phyloP scores from a whole-genome alignment of 2,329 filamentous ascomycete species.

The Calonectria leucothoes region DNA sequence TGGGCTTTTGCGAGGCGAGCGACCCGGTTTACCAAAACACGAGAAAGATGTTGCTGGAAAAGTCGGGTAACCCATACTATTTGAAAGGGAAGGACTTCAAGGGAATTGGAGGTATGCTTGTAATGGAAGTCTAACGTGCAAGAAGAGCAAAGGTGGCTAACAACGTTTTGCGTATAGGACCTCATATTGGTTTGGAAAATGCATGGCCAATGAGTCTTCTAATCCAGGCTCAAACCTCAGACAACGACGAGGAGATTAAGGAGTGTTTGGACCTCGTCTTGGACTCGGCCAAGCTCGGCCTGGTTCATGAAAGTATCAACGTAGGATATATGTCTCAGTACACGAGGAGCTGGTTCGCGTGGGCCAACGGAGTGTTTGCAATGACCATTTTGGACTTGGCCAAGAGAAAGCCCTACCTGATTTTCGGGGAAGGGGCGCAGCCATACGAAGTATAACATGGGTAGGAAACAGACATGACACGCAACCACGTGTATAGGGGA shows the following conservation, averaged over 20 bases:
- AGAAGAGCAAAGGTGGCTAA: conserved; percentile 23
- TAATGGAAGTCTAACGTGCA: too few relatives aligned
- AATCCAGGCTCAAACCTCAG: conserved; percentile 89
- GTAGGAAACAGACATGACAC: not conserved
- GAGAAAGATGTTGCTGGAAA: conserved; percentile 78
- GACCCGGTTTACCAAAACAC: conserved; percentile 89
- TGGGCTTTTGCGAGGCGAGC: conserved; percentile 76
- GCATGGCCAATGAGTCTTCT: conserved; percentile 98
- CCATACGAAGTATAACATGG: conserved; percentile 64
- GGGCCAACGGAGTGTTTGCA: conserved; percentile 97
- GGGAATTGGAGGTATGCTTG: conserved; percentile 82
- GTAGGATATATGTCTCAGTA: conserved; percentile 76
- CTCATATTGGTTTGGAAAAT: conserved; percentile 83
- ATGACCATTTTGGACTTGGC: conserved; percentile 92
- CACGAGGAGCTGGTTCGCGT: conserved; percentile 95
- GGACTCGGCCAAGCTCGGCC: conserved; percentile 77
- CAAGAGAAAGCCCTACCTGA: conserved; percentile 85
- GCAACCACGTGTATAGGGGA: not conserved
- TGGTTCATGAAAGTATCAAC: conserved; percentile 93
- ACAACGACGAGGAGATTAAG: conserved; percentile 85
- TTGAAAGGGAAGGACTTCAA: conserved; percentile 80
- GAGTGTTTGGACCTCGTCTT: conserved; percentile 80
- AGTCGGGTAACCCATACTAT: conserved; percentile 88
- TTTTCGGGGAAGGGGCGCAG: conserved; percentile 76
- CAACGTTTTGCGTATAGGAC: conserved; percentile 51